Evolutionary conservation across 176 grass and related monocot genomes (phyloP), one percentile per base, ranked within the genome.

Genomic region (Aegilops umbellulata): DNA sequence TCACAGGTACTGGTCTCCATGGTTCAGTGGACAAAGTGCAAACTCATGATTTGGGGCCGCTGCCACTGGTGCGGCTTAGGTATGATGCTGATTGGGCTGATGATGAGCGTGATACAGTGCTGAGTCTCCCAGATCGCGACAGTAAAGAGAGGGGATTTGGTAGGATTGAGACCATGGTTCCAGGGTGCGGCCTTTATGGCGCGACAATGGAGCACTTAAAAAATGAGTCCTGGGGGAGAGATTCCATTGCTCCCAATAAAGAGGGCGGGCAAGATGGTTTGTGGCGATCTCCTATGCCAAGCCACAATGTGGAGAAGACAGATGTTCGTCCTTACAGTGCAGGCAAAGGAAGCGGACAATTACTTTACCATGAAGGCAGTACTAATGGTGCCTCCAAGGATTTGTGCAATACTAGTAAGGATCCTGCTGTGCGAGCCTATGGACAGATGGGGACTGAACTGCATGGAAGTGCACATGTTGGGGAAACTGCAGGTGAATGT

Each of bases 51-150:
- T 77, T 89, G 46, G 86, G 90, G 55, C 84, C 65, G 10, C 88
- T 98, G 36, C 97, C 97, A 3, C 76, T 90, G 15, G 84, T 93
- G 31, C 75, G 80, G 35, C 82, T 98, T 9, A 85, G 85, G 57
- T 94, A 94, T 75, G 88, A 95, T 78, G 95, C 97, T 70, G 97
- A 96, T 15, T 98, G 97, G 97, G 94, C 92, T 66, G 97, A 98
- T 65, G 97, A 98, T 77, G 97, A 98, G 71, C 97, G 97, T 61
- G 93, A 98, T 77, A 98, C 94, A 15, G 90, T 85, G 35, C 85
- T 98, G 10, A 91, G 88, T 83, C 90, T 98, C 27, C 97, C 88
- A 14, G 97, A 94, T 76, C 84, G 94, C 22, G 90, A 88, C 16
- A 89, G 53, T 22, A 90, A 86, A 44, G 93, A 95, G 81, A 74